phyloP scores from a whole-genome alignment of 352 stramenopile genomes.

The Globisporangium carolinianum region DNA sequence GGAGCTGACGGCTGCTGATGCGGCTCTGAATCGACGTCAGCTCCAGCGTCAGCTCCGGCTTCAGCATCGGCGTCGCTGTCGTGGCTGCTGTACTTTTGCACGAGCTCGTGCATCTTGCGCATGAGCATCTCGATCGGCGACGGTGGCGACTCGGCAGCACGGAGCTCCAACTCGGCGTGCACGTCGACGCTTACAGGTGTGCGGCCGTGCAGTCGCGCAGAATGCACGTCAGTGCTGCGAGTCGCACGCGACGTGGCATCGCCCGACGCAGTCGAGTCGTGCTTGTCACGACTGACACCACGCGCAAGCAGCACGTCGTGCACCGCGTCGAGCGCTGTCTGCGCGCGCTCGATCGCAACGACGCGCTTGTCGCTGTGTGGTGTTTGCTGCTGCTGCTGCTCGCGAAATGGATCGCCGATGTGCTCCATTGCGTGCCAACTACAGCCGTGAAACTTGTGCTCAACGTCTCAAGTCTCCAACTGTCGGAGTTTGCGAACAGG shows the following conservation, averaged over 20 bases:
- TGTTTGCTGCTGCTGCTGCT: background rate
- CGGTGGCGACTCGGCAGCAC: background rate
- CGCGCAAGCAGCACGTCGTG: conserved; percentile 4
- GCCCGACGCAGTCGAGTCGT: too few species aligned
- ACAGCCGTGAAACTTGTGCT: conserved; percentile 12
- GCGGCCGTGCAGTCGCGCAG: background rate
- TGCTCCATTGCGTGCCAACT: background rate
- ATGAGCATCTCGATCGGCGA: conserved; percentile 43
- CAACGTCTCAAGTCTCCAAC: conserved; percentile 12
- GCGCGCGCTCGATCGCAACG: conserved; percentile 10
- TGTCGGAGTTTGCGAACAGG: conserved; percentile 3
- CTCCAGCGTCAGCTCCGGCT: background rate
- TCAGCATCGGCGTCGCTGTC: background rate
- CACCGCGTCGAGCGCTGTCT: conserved; percentile 10
- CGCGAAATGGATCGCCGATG: background rate
- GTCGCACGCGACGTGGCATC: background rate
- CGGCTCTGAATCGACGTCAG: too few species aligned
- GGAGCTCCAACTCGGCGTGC: background rate
- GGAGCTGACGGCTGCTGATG: background rate
- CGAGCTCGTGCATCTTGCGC: conserved; percentile 51
- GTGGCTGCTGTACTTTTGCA: conserved; percentile 32
- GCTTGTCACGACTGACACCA: background rate
- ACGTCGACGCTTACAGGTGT: conserved; percentile 2
- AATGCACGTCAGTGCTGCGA: background rate
- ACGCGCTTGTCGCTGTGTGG: background rate